These are phyloP conservation scores for Pholiota microspora DNA, from an alignment of 768 basidiomycete species.

Conservation along the genomic window DNA sequence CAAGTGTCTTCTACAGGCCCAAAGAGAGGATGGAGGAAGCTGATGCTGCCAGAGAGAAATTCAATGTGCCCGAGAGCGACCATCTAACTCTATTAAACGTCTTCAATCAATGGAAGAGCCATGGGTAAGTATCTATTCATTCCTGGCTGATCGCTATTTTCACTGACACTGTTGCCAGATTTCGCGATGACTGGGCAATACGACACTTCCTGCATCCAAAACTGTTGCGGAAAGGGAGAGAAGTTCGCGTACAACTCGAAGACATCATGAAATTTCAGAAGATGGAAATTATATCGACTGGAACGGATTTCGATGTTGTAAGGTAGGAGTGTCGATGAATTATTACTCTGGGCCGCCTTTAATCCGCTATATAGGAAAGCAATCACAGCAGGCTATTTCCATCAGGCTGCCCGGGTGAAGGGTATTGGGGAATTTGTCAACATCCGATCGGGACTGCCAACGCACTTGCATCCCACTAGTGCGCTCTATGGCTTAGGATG, in stretches of 20 bases:
- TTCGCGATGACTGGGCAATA: slow-evolving; percentile 92
- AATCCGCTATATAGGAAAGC: slow-evolving; percentile 65
- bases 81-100: slow-evolving; percentile 95
- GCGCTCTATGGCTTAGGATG: slow-evolving; percentile 96
- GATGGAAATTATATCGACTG: slow-evolving; percentile 88
- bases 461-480: slow-evolving; percentile 95
- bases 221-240: slow-evolving; percentile 88
- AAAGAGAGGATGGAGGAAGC: slow-evolving; percentile 98
- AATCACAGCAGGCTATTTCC: slow-evolving; percentile 97
- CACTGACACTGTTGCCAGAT: slow-evolving; percentile 42
- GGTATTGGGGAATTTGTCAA: slow-evolving; percentile 99
- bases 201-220: slow-evolving; percentile 97
- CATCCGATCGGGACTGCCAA: slow-evolving; percentile 90
- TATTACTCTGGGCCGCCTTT: slow-evolving; percentile 2
- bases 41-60: slow-evolving; percentile 97
- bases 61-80: slow-evolving; percentile 97
- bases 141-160: neutral
- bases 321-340: slow-evolving; percentile 32
- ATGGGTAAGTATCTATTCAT: slow-evolving; percentile 56
- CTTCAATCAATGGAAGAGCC: slow-evolving; percentile 97
- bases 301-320: slow-evolving; percentile 93
- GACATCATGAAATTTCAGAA: slow-evolving; percentile 99
- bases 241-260: slow-evolving; percentile 93
- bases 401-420: slow-evolving; percentile 97
- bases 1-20: slow-evolving; percentile 95